phyloP scores from a whole-genome alignment of 1,284 basidiomycete genomes.

The Irpex rosettiformis region DNA sequence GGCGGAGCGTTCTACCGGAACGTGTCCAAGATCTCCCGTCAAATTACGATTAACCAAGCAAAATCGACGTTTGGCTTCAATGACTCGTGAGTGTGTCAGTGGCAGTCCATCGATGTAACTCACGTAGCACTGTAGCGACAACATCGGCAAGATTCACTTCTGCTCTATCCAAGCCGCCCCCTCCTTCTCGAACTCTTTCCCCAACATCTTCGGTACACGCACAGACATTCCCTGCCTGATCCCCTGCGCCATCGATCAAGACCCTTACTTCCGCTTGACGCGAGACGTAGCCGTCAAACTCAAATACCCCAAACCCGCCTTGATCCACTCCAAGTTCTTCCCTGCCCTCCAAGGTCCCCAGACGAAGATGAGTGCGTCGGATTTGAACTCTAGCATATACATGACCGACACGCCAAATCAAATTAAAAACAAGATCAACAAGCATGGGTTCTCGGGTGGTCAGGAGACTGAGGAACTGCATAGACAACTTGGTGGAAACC shows the following conservation, averaged over 20 bases:
- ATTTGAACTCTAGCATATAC: conserved; percentile 88
- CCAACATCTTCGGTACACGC: conserved; percentile 90
- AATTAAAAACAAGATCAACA: conserved; percentile 98
- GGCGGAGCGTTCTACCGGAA: conserved; percentile 95
- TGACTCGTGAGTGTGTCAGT: conserved; percentile 68
- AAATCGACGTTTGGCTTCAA: conserved; percentile 96
- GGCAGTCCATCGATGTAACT: background rate
- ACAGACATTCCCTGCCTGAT: conserved; percentile 92
- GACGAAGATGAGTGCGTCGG: conserved; percentile 98
- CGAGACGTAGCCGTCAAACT: conserved; percentile 92
- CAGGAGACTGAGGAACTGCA: conserved; percentile 95
- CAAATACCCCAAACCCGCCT: conserved; percentile 92
- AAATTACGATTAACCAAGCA: conserved; percentile 91
- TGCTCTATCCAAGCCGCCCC: conserved; percentile 96
- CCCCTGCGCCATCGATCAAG: conserved; percentile 98
- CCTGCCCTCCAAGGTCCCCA: conserved; percentile 97
- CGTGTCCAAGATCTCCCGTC: conserved; percentile 88
- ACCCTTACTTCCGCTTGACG: conserved; percentile 96
- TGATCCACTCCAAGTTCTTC: conserved; percentile 97
- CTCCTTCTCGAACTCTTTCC: conserved; percentile 98
- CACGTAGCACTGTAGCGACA: conserved; percentile 61
- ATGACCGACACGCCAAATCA: conserved; percentile 93
- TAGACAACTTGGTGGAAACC: conserved; percentile 82
- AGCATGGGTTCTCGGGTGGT: conserved; percentile 88
- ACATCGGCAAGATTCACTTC: conserved; percentile 98